Base-by-base conservation (phyloP, 768 basidiomycete genomes). In the Pleurotus ostreatus region DNA sequence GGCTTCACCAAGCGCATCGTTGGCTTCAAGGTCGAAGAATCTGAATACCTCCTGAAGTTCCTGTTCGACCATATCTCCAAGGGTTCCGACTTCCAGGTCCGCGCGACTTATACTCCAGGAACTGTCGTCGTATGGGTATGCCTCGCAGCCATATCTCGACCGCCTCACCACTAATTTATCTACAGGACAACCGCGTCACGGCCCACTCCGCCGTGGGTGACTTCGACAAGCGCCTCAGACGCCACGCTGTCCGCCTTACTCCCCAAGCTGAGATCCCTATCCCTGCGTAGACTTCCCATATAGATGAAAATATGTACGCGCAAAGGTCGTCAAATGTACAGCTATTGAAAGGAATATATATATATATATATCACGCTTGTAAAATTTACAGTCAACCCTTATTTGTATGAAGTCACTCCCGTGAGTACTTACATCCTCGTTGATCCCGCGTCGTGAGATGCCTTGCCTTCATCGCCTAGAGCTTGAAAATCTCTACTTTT, bases 41-140 rank as follows among this genome's bases (percentile, higher is more conserved):
- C 79, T 20, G 79, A 83, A 44, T 76, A 73, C 58, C 70, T 84
- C 22, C 70, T 82, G 60, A 78, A 76, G 45, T 82, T 83, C 74
- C 70, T 82, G 46, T 81, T 70, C 67, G 75, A 80, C 62, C 80
- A 82, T 57, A 73, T 80, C 57, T 62, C 73, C 26, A 80, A 80
- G 66, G 77, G 79, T 44, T 64, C 76, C 1, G 78, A 81, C 61
- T 78, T 77, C 68, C 77, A 79, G 46, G 70, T 81, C 26, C 71
- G 81, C 47, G 81, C 74, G 2, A 70, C 62, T 1, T 83, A 82
- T 60, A 66, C 74, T 59, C 78, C 79, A 3, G 81, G 81, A 11
- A 83, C 79, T 8, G 79, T 83, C 18, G 78, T 81, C 12, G 75
- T 83, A 48, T 84, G 83, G 81, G 78, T 78, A 58, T 54, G 74